These are phyloP conservation scores for Clavispora carvajalis DNA, from an alignment of 805 yeast species.

Conservation along the genomic window DNA sequence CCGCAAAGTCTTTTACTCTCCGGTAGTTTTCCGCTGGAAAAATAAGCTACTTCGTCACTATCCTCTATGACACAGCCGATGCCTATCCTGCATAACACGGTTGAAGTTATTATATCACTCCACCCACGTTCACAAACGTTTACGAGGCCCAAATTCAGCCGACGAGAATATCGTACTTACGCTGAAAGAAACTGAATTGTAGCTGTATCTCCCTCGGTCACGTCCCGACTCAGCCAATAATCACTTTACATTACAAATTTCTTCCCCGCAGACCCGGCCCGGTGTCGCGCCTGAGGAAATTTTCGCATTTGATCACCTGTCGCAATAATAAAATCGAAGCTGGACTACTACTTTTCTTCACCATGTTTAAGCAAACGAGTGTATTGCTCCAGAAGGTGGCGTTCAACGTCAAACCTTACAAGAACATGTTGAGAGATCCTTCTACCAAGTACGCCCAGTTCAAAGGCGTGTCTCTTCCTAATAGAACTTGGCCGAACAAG, in stretches of 20 bases:
- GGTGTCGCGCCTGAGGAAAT: background rate
- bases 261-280: background rate
- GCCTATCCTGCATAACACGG: too few relatives aligned
- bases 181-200: too few relatives aligned
- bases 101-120: too few relatives aligned
- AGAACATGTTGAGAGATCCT: conserved; percentile 64
- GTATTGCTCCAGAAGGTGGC: conserved; percentile 23
- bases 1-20: too few relatives aligned
- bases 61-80: too few relatives aligned
- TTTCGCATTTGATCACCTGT: background rate
- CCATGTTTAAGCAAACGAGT: conserved; percentile 23
- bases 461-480: conserved; percentile 48
- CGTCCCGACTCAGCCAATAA: too few relatives aligned
- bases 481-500: conserved; percentile 70
- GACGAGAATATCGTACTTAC: too few relatives aligned
- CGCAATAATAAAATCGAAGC: background rate
- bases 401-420: conserved; percentile 17
- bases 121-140: too few relatives aligned
- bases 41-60: too few relatives aligned
- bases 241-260: background rate
- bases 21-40: too few relatives aligned
- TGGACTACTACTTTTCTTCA: background rate
- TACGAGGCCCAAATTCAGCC: too few relatives aligned
- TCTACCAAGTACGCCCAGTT: conserved; percentile 56
- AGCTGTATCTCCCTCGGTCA: too few relatives aligned